Percentiles rank a stretch among this genome's conserved stretches.
Evolutionary conservation across 2,329 filamentous ascomycete species (phyloP).

Genomic region (Verticillium longisporum): DNA sequence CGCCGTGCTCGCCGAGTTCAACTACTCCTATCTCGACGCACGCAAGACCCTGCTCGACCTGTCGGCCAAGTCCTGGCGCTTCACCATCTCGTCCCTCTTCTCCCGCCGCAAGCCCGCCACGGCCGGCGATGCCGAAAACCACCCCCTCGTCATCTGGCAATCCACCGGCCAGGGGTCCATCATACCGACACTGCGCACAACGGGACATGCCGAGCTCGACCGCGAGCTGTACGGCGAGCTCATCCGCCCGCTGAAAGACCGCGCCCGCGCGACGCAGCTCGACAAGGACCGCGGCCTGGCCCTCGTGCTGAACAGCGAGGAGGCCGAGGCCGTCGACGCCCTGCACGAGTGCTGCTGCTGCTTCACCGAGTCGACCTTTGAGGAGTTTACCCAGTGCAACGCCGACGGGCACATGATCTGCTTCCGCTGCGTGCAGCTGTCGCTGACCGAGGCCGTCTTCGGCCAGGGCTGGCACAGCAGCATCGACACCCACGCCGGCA

Average conservation of each 20-base stretch:
- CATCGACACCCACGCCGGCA: slow-evolving; percentile 65
- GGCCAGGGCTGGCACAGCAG: slow-evolving; percentile 86
- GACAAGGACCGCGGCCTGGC: slow-evolving; percentile 47
- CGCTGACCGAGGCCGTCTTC: slow-evolving; percentile 81
- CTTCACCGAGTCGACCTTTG: slow-evolving; percentile 63
- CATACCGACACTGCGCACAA: slow-evolving; percentile 56
- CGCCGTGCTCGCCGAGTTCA: slow-evolving; percentile 73
- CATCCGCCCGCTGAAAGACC: slow-evolving; percentile 43
- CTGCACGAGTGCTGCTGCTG: slow-evolving; percentile 73
- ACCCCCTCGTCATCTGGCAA: slow-evolving; percentile 58
- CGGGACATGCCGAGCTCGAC: slow-evolving; percentile 58
- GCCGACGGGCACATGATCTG: slow-evolving; percentile 66
- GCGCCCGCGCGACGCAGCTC: slow-evolving; percentile 35
- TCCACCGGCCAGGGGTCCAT: slow-evolving; percentile 40
- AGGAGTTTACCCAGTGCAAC: slow-evolving; percentile 68
- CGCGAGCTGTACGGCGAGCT: slow-evolving; percentile 53
- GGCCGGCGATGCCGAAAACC: slow-evolving; percentile 46
- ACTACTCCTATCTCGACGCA: slow-evolving; percentile 70
- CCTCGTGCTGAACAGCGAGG: slow-evolving; percentile 45
- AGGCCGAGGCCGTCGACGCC: slow-evolving; percentile 50
- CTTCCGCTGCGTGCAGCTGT: slow-evolving; percentile 74
- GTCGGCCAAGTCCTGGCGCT: slow-evolving; percentile 70
- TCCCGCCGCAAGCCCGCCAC: slow-evolving; percentile 49
- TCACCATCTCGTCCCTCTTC: slow-evolving; percentile 65
- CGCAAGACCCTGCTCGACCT: slow-evolving; percentile 62